Conservation (phyloP, 78 protist genomes). For the Dictyostelium citrinum region DNA sequence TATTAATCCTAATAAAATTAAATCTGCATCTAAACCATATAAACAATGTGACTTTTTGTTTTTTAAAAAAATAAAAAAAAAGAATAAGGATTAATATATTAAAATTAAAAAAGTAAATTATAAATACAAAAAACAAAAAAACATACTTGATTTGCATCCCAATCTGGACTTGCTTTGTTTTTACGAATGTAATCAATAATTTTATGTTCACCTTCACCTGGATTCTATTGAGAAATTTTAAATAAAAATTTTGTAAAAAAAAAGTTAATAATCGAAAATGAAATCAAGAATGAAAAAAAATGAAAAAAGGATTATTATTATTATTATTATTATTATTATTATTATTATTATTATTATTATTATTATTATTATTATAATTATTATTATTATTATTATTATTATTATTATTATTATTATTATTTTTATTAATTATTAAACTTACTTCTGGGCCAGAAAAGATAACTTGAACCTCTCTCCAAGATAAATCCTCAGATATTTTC, state of each 20-base stretch:
- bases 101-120: background rate
- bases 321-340: too few species aligned
- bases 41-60: slow-evolving; percentile 57
- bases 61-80: background rate
- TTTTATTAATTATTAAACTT: too few species aligned
- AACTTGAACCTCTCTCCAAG: slow-evolving; percentile 85
- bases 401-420: too few species aligned
- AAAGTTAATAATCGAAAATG: background rate
- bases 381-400: too few species aligned
- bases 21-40: slow-evolving; percentile 98
- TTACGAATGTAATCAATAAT: slow-evolving; percentile 97
- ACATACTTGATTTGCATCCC: slow-evolving; percentile 89
- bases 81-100: background rate
- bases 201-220: slow-evolving; percentile 99
- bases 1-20: slow-evolving; percentile 98
- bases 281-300: background rate
- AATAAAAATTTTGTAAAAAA: background rate
- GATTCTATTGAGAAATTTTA: slow-evolving; percentile 44
- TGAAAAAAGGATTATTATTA: too few species aligned
- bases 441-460: slow-evolving; percentile 86
- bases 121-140: background rate
- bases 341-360: too few species aligned
- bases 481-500: slow-evolving; percentile 88
- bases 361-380: too few species aligned
- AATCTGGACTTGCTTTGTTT: slow-evolving; percentile 84